Percentiles rank a stretch among this genome's conserved stretches.
Evolutionary conservation across 148 eudicot species (phyloP).

Genomic region (Agrostemma githago): DNA sequence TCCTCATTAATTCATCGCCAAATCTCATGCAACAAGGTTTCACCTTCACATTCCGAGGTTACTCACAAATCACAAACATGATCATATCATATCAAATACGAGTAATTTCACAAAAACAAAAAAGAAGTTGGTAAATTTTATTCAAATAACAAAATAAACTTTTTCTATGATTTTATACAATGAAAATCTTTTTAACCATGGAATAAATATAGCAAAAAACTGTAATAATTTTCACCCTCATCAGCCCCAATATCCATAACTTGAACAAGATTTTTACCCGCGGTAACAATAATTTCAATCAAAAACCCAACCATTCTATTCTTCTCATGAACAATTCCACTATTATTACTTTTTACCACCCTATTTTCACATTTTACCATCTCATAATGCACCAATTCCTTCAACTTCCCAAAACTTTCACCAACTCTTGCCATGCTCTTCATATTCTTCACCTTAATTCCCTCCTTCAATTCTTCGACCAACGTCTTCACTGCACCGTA

Average conservation of each 20-base stretch:
- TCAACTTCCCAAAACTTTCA: slow-evolving; percentile 2
- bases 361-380: slow-evolving; percentile 18
- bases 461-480: slow-evolving; percentile 15
- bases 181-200: background rate
- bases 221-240: background rate
- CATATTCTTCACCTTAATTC: background rate
- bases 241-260: slow-evolving; percentile 20
- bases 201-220: slow-evolving; percentile 4
- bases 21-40: too few relatives aligned
- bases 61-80: too few relatives aligned
- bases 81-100: too few relatives aligned
- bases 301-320: background rate
- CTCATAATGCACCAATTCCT: slow-evolving; percentile 5
- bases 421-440: slow-evolving; percentile 10
- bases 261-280: slow-evolving; percentile 10
- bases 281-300: slow-evolving; percentile 17
- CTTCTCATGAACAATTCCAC: slow-evolving; percentile 1
- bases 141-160: too few relatives aligned
- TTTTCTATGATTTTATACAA: too few relatives aligned
- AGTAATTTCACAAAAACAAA: too few relatives aligned
- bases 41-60: too few relatives aligned
- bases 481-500: background rate
- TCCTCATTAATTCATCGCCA: too few relatives aligned
- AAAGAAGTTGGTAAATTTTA: too few relatives aligned
- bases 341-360: background rate